A percentile compares a stretch with the other conserved stretches of the same genome.
phyloP scores from a whole-genome alignment of 495 filamentous ascomycete genomes.

The Hypoxylon lienhwacheense region DNA sequence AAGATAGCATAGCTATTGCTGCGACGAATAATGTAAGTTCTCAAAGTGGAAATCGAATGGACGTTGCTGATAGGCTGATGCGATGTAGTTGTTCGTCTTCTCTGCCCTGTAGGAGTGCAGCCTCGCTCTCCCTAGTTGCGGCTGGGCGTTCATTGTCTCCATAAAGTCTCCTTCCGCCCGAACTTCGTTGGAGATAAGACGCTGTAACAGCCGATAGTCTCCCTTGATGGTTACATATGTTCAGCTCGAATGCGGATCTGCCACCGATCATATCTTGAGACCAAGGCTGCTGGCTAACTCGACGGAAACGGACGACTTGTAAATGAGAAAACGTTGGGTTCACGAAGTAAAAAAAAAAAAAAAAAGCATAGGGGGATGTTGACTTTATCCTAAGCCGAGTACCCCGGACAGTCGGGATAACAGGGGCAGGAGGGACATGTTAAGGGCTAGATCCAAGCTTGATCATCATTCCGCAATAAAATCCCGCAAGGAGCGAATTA shows the following conservation, averaged over 20 bases:
- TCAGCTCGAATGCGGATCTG: slow-evolving; percentile 22
- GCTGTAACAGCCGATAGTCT: slow-evolving; percentile 25
- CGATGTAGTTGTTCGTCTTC: slow-evolving; percentile 87
- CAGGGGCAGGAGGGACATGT: slow-evolving; percentile 17
- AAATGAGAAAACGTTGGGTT: slow-evolving; percentile 33
- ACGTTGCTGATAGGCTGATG: slow-evolving; percentile 32
- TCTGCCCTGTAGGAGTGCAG: slow-evolving; percentile 73
- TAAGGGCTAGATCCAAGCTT: slow-evolving; percentile 19
- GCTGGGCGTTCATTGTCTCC: slow-evolving; percentile 19
- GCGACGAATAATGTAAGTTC: slow-evolving; percentile 95
- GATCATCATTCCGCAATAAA: slow-evolving; percentile 23
- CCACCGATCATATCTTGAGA: slow-evolving; percentile 23
- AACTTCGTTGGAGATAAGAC: slow-evolving; percentile 18
- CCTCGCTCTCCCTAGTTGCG: slow-evolving; percentile 14
- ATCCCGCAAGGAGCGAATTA: slow-evolving; percentile 19
- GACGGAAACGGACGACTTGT: slow-evolving; percentile 19
- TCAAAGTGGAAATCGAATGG: neutral
- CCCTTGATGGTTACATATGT: slow-evolving; percentile 22
- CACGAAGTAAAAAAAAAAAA: slow-evolving; percentile 30
- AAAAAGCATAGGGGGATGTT: slow-evolving; percentile 26
- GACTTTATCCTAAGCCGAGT: slow-evolving; percentile 18
- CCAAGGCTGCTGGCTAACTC: slow-evolving; percentile 16
- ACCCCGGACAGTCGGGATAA: slow-evolving; percentile 5
- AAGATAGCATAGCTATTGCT: slow-evolving; percentile 99
- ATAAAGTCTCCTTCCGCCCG: slow-evolving; percentile 11